Evolutionary conservation across 257 asterid species (phyloP).

Genomic region (Thymus quinquecostatus): DNA sequence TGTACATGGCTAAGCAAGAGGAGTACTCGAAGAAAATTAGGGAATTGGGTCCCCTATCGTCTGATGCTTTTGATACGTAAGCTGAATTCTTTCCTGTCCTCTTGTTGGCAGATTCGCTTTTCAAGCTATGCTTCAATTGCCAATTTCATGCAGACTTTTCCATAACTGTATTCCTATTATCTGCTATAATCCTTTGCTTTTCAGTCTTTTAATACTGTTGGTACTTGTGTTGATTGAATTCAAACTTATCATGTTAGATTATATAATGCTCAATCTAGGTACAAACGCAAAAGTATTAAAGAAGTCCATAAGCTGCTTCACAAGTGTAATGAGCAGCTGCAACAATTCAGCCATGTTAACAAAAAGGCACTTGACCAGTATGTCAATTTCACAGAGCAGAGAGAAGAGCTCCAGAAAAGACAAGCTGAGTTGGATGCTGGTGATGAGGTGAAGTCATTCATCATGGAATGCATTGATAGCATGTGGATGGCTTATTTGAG

Average conservation of each 20-base stretch:
- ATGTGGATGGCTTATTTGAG: slow-evolving; percentile 25
- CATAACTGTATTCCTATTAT: slow-evolving; percentile 12
- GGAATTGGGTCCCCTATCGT: slow-evolving; percentile 93
- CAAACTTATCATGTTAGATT: not conserved
- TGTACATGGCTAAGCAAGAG: slow-evolving; percentile 83
- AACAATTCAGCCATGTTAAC: slow-evolving; percentile 96
- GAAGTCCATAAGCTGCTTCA: slow-evolving; percentile 87
- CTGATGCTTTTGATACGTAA: slow-evolving; percentile 98
- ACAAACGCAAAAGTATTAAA: slow-evolving; percentile 71
- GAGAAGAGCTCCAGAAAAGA: slow-evolving; percentile 92
- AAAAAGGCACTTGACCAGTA: slow-evolving; percentile 98
- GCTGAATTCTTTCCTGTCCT: slow-evolving; percentile 20
- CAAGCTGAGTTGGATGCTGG: slow-evolving; percentile 98
- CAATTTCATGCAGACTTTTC: not conserved
- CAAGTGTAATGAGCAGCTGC: slow-evolving; percentile 90
- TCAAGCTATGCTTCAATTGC: slow-evolving; percentile 26
- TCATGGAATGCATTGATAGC: slow-evolving; percentile 16
- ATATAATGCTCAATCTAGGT: slow-evolving; percentile 50
- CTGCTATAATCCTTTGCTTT: slow-evolving; percentile 11
- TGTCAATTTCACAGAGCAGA: slow-evolving; percentile 93
- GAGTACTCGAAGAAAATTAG: slow-evolving; percentile 93
- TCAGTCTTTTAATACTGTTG: slow-evolving; percentile 14
- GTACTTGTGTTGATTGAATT: slow-evolving; percentile 3
- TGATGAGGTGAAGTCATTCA: slow-evolving; percentile 69
- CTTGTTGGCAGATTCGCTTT: slow-evolving; percentile 11